These are phyloP conservation scores for Termitomyces sp. DNA, from an alignment of 768 basidiomycete species.

Conservation along the genomic window DNA sequence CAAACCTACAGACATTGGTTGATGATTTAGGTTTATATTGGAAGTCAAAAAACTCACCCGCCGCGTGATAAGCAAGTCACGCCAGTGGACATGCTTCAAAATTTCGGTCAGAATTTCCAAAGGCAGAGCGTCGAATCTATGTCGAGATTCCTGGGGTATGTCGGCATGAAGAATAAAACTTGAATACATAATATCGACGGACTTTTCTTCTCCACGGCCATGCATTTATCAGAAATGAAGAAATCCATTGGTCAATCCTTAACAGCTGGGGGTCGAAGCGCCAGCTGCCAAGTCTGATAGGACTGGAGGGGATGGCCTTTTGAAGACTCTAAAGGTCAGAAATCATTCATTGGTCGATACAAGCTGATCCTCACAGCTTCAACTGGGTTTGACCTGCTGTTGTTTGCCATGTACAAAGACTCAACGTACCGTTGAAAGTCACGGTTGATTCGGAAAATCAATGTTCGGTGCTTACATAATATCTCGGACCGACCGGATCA, in stretches of 20 bases:
- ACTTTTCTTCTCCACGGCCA: neutral
- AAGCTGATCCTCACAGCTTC: neutral
- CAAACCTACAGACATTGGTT: too few relatives aligned
- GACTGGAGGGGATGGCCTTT: neutral
- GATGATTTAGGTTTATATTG: too few relatives aligned
- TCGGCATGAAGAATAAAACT: neutral
- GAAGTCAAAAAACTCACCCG: too few relatives aligned
- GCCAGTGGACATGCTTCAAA: too few relatives aligned
- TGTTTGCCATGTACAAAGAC: neutral
- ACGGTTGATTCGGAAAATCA: too few relatives aligned
- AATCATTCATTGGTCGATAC: neutral
- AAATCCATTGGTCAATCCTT: neutral
- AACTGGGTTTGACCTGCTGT: neutral
- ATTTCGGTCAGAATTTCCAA: too few relatives aligned
- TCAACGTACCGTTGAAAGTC: too few relatives aligned
- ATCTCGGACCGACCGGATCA: too few relatives aligned
- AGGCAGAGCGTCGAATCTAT: neutral
- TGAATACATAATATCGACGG: neutral
- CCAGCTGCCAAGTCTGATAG: neutral
- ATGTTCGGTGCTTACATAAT: too few relatives aligned
- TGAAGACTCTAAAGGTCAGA: neutral
- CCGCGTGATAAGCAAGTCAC: too few relatives aligned
- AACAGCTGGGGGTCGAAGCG: neutral
- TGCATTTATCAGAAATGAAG: neutral
- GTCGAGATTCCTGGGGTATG: neutral